Percentiles rank a stretch among this genome's conserved stretches.
Conservation (phyloP, 495 filamentous ascomycete genomes). For the Penicillium coprophilum region DNA sequence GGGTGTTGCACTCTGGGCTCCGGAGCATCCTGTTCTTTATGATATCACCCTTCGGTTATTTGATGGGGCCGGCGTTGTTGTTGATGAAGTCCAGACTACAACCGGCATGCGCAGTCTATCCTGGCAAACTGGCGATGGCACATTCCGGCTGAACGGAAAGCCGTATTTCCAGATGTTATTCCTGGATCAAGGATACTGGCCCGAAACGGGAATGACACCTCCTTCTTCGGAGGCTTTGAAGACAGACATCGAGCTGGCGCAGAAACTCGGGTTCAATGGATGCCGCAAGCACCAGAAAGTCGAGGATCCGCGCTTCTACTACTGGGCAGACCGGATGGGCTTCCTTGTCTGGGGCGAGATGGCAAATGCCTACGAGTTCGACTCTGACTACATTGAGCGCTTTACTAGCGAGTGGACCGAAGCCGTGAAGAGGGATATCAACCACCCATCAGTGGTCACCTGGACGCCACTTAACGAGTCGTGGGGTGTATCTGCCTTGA, state of each 20-base stretch:
- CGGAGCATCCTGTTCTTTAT: slow-evolving; percentile 41
- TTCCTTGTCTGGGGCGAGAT: slow-evolving; percentile 45
- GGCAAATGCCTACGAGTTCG: slow-evolving; percentile 50
- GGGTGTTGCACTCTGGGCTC: slow-evolving; percentile 38
- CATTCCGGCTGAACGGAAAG: slow-evolving; percentile 40
- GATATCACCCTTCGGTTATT: slow-evolving; percentile 33
- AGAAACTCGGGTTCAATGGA: slow-evolving; percentile 37
- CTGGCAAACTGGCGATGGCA: slow-evolving; percentile 38
- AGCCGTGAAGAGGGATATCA: slow-evolving; percentile 56
- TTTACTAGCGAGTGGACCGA: slow-evolving; percentile 58
- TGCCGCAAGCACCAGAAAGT: slow-evolving; percentile 47
- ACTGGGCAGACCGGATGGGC: slow-evolving; percentile 43
- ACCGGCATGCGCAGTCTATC: slow-evolving; percentile 38
- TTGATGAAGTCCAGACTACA: slow-evolving; percentile 35
- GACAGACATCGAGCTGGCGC: slow-evolving; percentile 34
- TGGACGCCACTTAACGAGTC: slow-evolving; percentile 65
- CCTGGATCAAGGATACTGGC: slow-evolving; percentile 44
- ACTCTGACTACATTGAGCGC: slow-evolving; percentile 49
- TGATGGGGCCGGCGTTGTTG: slow-evolving; percentile 13
- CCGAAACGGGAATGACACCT: slow-evolving; percentile 39
- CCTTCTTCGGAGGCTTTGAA: slow-evolving; percentile 35
- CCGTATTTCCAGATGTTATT: slow-evolving; percentile 41
- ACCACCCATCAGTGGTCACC: slow-evolving; percentile 58
- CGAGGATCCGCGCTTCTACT: slow-evolving; percentile 38
- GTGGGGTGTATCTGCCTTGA: slow-evolving; percentile 56